Percentiles rank a stretch among this genome's conserved stretches.
phyloP scores from a whole-genome alignment of 495 filamentous ascomycete genomes.

The Jackrogersella minutella region DNA sequence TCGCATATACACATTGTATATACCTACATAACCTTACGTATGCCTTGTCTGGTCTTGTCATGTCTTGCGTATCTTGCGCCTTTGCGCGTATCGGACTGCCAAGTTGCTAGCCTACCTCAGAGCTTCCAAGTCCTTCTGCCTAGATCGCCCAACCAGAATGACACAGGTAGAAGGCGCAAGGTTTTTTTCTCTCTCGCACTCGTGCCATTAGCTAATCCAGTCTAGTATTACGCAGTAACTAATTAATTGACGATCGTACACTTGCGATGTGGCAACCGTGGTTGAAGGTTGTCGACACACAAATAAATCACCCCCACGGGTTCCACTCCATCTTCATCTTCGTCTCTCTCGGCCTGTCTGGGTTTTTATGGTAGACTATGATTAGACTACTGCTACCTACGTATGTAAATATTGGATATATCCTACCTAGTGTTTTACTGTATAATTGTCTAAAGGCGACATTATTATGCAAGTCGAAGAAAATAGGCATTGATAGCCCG shows the following conservation, averaged over 20 bases:
- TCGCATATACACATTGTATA: conserved; percentile 25
- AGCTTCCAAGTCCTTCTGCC: conserved; percentile 12
- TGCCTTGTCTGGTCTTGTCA: conserved; percentile 15
- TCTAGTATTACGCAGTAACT: conserved; percentile 25
- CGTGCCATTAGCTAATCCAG: conserved; percentile 28
- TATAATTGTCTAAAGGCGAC: conserved; percentile 26
- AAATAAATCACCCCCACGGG: conserved; percentile 31
- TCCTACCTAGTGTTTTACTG: conserved; percentile 15
- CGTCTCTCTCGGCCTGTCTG: conserved; percentile 25
- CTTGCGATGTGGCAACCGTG: conserved; percentile 38
- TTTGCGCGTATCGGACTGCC: conserved; percentile 12
- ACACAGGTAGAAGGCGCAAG: conserved; percentile 7
- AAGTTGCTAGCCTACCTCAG: conserved; percentile 27
- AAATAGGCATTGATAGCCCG: conserved; percentile 36
- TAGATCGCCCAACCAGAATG: conserved; percentile 22
- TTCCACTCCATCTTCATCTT: conserved; percentile 37
- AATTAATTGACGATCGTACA: conserved; percentile 38
- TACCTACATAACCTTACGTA: conserved; percentile 32
- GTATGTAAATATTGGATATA: conserved; percentile 29
- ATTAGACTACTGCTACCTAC: conserved; percentile 17
- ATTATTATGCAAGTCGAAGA: conserved; percentile 32
- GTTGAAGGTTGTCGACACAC: conserved; percentile 24
- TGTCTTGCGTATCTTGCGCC: conserved; percentile 13
- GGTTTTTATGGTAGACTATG: neutral
- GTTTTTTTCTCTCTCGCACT: neutral